phyloP scores from a whole-genome alignment of 805 yeast genomes.

The Hanseniaspora lachancei region DNA sequence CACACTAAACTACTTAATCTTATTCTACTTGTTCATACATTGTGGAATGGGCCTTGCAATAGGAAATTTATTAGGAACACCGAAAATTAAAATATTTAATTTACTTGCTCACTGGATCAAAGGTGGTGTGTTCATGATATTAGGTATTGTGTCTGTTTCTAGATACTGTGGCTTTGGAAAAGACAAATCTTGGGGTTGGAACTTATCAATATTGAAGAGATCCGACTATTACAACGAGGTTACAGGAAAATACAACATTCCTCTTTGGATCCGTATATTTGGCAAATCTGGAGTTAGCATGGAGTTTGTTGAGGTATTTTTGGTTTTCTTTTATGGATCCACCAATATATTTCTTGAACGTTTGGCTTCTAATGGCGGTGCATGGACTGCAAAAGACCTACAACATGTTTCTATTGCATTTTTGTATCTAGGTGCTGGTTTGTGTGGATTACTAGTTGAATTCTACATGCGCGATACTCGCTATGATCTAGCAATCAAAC shows the following conservation, averaged over 20 bases:
- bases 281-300: constrained; percentile 34
- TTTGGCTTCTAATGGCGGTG: constrained; percentile 62
- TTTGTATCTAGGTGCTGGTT: constrained; percentile 81
- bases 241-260: constrained; percentile 18
- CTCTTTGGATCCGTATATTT: constrained; percentile 12
- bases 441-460: constrained; percentile 80
- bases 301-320: constrained; percentile 70
- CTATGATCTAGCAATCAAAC: constrained; percentile 29
- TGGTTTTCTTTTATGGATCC: constrained; percentile 76
- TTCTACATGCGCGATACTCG: constrained; percentile 52
- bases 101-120: constrained; percentile 89
- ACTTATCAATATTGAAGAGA: constrained; percentile 30
- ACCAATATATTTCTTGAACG: constrained; percentile 89
- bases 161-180: constrained; percentile 76
- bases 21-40: constrained; percentile 46
- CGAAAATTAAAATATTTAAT: constrained; percentile 48
- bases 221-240: constrained; percentile 17
- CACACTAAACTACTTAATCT: constrained; percentile 49
- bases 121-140: constrained; percentile 72
- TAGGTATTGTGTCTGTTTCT: constrained; percentile 70
- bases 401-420: constrained; percentile 88
- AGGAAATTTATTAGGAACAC: constrained; percentile 58
- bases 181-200: constrained; percentile 86
- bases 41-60: constrained; percentile 45
- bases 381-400: constrained; percentile 78